Evolutionary conservation across 495 filamentous ascomycete species (phyloP), one percentile per base, ranked within the genome.

Genomic region (Aspergillus diversus): DNA sequence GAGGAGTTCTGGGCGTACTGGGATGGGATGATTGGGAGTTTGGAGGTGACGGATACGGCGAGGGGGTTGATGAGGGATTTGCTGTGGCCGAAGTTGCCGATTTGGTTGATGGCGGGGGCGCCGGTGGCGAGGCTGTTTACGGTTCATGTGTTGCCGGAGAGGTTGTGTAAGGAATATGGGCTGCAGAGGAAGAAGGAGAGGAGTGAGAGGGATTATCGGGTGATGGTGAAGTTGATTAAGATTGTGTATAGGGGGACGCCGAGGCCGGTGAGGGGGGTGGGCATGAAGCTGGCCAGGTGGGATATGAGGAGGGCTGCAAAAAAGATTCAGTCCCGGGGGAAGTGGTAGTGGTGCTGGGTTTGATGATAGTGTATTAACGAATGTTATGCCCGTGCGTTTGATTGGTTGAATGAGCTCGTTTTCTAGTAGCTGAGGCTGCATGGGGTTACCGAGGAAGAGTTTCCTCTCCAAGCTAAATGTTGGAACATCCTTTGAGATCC

Each of bases 1-100:
- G 51, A 69, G 27, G 73, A 64, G 11, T 79, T 78, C 52, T 77
- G 75, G 76, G 52, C 53, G 13, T 79, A 79, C 51, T 79, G 75
- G 75, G 69, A 79, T 48, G 9, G 60, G 12, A 71, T 13, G 4
- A 43, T 43, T n/a, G 39, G 3, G 4, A 43, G 12, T 11, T n/a
- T 43, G 4, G 39, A 43, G n/a, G 39, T 43, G 39, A 8, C 4
- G 39, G 39, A 43, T 43, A 43, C n/a, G 39, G 39, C 39, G 39
- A 43, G 39, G 39, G n/a, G n/a, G 39, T n/a, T 43, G 4, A 43
- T 11, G 4, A 11, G 39, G n/a, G 39, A 43, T 43, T n/a, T 43
- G 4, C 7, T 43, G n/a, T 43, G n/a, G 11, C 39, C 39, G 7
- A 43, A 8, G 39, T 9, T 43, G 39, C 39, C 39, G 7, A 4